Evolutionary conservation across 2,329 filamentous ascomycete genomes (phyloP), one percentile per base, ranked within the genome.

Genomic region (Fusarium annulatum): DNA sequence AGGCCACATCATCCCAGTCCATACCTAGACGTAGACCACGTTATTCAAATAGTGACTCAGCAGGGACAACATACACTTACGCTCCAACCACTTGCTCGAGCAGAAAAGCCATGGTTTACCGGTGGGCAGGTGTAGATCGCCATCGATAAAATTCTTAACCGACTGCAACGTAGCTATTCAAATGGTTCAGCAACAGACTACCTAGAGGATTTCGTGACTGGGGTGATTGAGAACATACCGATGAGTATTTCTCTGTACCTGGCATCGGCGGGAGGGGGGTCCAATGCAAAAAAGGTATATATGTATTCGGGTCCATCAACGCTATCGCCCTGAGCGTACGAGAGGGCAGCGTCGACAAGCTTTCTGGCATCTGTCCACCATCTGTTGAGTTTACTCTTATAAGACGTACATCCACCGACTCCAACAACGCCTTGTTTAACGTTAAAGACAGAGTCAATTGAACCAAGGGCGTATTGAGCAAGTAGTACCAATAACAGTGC

Each of bases 181-280:
- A 19, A 19, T 19, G 43, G 18, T 19, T 45, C 43, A 46, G 43
- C 9, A 11, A 9, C 28, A 0, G 23, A 3, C 21, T 12, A 49
- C 3, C 19, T 3, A 16, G 7, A 9, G 46, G 9, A 3, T 19
- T 45, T 0, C 19, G 18, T 9, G 23, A 26, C 5, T 12, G 16
- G 42, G 42, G 14, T 23, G 7, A 19, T 12, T 45, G 18, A 12
- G 43, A 14, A 45, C 43, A 14, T 45, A 45, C 43, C 3, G 39
- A 6, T 1, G 4, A 41, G 5, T 21, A 4, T 21, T 12, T 0
- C 0, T 21, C 46, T 49, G 0, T 33, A 4, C 28, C 18, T 0
- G 7, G 15, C 46, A 18, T 34, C 46, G 6, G 46, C 4, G 1
- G 46, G 46, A n/a, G 46, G 46, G 3, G 46, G 14, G n/a, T 51